Conservation (phyloP, 495 filamentous ascomycete genomes). For the Cudoniella acicularis region DNA sequence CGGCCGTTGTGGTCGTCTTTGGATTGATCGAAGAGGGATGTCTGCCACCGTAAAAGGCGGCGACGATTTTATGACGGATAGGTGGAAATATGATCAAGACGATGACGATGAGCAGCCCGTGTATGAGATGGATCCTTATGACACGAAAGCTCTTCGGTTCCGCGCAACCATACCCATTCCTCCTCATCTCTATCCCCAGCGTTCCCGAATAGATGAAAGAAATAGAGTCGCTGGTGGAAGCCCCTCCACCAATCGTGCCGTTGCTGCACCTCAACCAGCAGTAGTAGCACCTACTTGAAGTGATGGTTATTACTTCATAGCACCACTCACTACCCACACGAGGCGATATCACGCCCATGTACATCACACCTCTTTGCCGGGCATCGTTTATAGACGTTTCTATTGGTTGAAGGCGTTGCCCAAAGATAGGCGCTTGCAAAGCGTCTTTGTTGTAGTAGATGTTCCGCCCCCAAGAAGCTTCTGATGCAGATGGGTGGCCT, state of each 20-base stretch:
- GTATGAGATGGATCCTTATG: slow-evolving; percentile 69
- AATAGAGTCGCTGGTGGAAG: slow-evolving; percentile 19
- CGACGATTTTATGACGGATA: slow-evolving; percentile 56
- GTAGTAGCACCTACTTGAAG: slow-evolving; percentile 14
- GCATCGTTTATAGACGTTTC: slow-evolving; percentile 5
- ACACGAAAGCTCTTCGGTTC: slow-evolving; percentile 66
- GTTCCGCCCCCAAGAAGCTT: slow-evolving; percentile 28
- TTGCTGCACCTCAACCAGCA: slow-evolving; percentile 27
- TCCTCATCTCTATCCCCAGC: slow-evolving; percentile 21
- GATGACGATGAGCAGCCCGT: slow-evolving; percentile 60
- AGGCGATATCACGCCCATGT: slow-evolving; percentile 6
- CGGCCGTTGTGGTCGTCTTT: slow-evolving; percentile 73
- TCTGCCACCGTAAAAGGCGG: slow-evolving; percentile 43
- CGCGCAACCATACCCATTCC: slow-evolving; percentile 62
- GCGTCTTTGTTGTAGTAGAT: slow-evolving; percentile 30
- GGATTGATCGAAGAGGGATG: slow-evolving; percentile 71
- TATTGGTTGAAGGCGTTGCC: slow-evolving; percentile 19
- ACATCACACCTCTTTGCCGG: slow-evolving; percentile 10
- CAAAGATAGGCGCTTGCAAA: slow-evolving; percentile 17
- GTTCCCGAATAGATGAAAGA: slow-evolving; percentile 11
- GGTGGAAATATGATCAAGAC: slow-evolving; percentile 82
- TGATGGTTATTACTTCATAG: slow-evolving; percentile 8
- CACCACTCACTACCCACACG: slow-evolving; percentile 4
- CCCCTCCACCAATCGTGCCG: slow-evolving; percentile 25
- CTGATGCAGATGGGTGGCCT: slow-evolving; percentile 27